Percentiles rank a stretch among this genome's conserved stretches.
Evolutionary conservation across 2,329 filamentous ascomycete genomes (phyloP).

Genomic region (Dactylonectria estremocensis): DNA sequence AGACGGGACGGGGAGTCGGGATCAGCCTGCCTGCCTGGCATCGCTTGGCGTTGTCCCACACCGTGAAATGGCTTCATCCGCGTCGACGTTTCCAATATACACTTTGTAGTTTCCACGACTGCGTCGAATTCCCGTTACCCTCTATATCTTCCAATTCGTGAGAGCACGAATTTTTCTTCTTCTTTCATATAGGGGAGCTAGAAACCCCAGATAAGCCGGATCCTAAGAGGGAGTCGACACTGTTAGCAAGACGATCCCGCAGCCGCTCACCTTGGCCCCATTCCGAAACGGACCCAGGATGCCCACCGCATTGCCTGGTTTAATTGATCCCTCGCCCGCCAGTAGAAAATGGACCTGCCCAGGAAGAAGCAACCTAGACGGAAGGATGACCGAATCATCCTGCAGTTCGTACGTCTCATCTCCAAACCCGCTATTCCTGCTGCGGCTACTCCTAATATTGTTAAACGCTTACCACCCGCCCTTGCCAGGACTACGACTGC

Average conservation of each 20-base stretch:
- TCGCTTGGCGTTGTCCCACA: slow-evolving; percentile 3
- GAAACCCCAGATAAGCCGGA: slow-evolving; percentile 2
- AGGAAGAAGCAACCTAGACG: slow-evolving; percentile 57
- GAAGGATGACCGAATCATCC: slow-evolving; percentile 78
- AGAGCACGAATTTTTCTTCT: too few species aligned
- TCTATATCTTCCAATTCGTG: not conserved
- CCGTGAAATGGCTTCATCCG: slow-evolving; percentile 9
- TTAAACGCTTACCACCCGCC: slow-evolving; percentile 26
- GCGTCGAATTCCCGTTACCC: not conserved
- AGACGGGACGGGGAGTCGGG: not conserved
- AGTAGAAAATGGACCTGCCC: slow-evolving; percentile 50
- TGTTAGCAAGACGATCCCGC: slow-evolving; percentile 9
- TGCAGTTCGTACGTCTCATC: slow-evolving; percentile 80
- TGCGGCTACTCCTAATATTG: not conserved
- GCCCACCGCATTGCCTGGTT: slow-evolving; percentile 13
- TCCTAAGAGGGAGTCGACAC: not conserved
- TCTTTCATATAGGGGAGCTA: not conserved
- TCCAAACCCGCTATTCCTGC: slow-evolving; percentile 23
- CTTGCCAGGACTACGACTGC: slow-evolving; percentile 81
- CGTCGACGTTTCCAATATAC: slow-evolving; percentile 1
- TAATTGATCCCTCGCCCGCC: slow-evolving; percentile 18
- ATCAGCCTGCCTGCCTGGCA: not conserved
- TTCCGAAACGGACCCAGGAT: slow-evolving; percentile 34
- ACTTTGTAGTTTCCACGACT: not conserved
- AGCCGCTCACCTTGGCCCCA: slow-evolving; percentile 21